phyloP scores from a whole-genome alignment of 352 stramenopile species.

The Thalassiosira livingstoniorum region DNA sequence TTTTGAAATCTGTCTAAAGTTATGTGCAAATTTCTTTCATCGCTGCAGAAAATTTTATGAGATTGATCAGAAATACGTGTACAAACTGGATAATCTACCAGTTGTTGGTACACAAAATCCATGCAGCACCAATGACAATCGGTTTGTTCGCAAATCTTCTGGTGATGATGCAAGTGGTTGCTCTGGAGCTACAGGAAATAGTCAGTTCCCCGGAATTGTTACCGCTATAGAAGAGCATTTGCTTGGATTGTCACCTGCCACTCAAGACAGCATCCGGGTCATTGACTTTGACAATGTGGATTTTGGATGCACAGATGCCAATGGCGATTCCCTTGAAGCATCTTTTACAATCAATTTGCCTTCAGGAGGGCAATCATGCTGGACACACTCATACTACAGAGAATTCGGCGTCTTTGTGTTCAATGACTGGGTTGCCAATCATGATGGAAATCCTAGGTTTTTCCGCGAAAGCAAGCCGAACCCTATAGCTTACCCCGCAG shows the following conservation, averaged over 20 bases:
- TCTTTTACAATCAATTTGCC: conserved; percentile 54
- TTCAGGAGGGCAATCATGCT: conserved; percentile 29
- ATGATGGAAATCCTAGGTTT: too few relatives aligned
- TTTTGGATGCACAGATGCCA: conserved; percentile 26
- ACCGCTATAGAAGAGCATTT: conserved; percentile 21
- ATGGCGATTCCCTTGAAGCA: conserved; percentile 28
- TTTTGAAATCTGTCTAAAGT: too few relatives aligned
- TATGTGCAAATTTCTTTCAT: too few relatives aligned
- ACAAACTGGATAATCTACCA: conserved; percentile 48
- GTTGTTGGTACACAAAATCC: conserved; percentile 36
- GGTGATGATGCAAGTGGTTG: conserved; percentile 19
- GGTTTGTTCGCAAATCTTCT: too few relatives aligned
- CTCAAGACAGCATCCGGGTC: conserved; percentile 35
- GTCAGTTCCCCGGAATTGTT: conserved; percentile 34
- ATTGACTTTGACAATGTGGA: conserved; percentile 41
- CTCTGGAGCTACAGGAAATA: conserved; percentile 15
- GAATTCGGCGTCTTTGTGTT: conserved; percentile 53
- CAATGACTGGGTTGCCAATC: conserved; percentile 45
- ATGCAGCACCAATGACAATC: conserved; percentile 31
- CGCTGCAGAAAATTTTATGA: too few relatives aligned
- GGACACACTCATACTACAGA: conserved; percentile 45
- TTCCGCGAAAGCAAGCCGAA: conserved; percentile 42
- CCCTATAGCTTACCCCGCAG: conserved; percentile 44
- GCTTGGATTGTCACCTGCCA: background rate
- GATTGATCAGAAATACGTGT: conserved; percentile 59